A percentile compares a stretch with the other conserved stretches of the same genome.
These are phyloP conservation scores for Blastomyces emzantsi DNA, from an alignment of 2,329 filamentous ascomycete species.

Conservation along the genomic window DNA sequence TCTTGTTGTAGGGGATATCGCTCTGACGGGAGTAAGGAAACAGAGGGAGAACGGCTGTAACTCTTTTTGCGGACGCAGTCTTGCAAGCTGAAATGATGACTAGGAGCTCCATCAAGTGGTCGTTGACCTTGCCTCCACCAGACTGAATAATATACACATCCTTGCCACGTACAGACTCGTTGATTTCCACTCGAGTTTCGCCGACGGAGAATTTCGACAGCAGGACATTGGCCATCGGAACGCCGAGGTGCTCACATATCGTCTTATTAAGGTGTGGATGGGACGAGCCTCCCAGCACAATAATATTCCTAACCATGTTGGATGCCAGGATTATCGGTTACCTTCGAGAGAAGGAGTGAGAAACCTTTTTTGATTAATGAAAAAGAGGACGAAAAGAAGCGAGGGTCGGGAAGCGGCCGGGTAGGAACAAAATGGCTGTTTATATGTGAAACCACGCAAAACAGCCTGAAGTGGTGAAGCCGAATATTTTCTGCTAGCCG, in stretches of 20 bases:
- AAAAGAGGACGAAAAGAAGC: conserved; percentile 13
- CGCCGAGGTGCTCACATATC: conserved; percentile 80
- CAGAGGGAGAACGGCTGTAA: conserved; percentile 87
- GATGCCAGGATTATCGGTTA: conserved; percentile 10
- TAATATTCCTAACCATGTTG: conserved; percentile 85
- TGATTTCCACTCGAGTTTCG: conserved; percentile 89
- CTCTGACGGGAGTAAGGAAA: conserved; percentile 97
- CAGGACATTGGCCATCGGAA: conserved; percentile 74
- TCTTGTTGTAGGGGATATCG: conserved; percentile 94
- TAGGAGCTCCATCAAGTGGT: conserved; percentile 90
- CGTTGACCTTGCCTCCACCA: conserved; percentile 86
- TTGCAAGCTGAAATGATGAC: conserved; percentile 99
- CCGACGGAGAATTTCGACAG: conserved; percentile 90
- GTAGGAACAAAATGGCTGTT: conserved; percentile 13
- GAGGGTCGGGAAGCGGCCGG: conserved; percentile 10
- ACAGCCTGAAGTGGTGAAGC: conserved; percentile 14
- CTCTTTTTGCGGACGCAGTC: conserved; percentile 79
- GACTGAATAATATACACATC: conserved; percentile 99
- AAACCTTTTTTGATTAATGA: conserved; percentile 9
- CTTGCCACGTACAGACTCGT: conserved; percentile 93
- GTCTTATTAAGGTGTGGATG: conserved; percentile 79
- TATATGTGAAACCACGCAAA: conserved; percentile 10
- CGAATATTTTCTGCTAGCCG: conserved; percentile 2
- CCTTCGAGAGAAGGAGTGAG: conserved; percentile 10
- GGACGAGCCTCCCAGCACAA: conserved; percentile 86